Evolutionary conservation across 345 rosid genomes (phyloP), one percentile per base, ranked within the genome.

Genomic region (Carallia pectinifolia): DNA sequence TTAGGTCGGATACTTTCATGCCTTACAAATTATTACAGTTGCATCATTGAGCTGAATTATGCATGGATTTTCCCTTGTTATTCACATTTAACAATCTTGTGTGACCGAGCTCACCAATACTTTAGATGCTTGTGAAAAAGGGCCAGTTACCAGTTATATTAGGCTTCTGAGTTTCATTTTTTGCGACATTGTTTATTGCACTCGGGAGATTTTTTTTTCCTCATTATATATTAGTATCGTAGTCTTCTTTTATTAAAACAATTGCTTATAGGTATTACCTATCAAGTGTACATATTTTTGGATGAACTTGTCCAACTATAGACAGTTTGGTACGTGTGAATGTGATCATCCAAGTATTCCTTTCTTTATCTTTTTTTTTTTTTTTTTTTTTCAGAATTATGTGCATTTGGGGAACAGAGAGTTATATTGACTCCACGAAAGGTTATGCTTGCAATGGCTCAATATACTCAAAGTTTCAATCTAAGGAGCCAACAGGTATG

Each of bases 401-500:
- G 79, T 61, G 64, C 31, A 30, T 67, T 79, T 70, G 72, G 77
- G 56, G 82, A 76, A 65, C 67, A 74, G 40, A 80, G 68, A 75
- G 69, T 82, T 66, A 87, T 86, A 10, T 80, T 86, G 55, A 87
- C 77, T 71, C 97, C 97, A 40, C 72, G 76, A 54, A 58, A 79
- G 64, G 94, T 94, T 78, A 94, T 94, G 97, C 79, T 73, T 19
- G 95, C 88, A 53, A 71, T 94, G 87, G 50, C 87, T 5, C 67
- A 73, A 47, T 85, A 87, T 69, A 75, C 81, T 66, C 83, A 75
- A 68, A 81, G 86, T 71, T 91, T 91, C 84, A 86, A 83, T 81
- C 74, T 94, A 64, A 84, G 89, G 2, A 87, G 84, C 78, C 90
- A 94, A 70, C 98, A 94, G 95, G 98, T 94, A 63, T 55, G 18